These are phyloP conservation scores for Flaveria brownii DNA, from an alignment of 129 eudicot genomes.

Conservation along the genomic window DNA sequence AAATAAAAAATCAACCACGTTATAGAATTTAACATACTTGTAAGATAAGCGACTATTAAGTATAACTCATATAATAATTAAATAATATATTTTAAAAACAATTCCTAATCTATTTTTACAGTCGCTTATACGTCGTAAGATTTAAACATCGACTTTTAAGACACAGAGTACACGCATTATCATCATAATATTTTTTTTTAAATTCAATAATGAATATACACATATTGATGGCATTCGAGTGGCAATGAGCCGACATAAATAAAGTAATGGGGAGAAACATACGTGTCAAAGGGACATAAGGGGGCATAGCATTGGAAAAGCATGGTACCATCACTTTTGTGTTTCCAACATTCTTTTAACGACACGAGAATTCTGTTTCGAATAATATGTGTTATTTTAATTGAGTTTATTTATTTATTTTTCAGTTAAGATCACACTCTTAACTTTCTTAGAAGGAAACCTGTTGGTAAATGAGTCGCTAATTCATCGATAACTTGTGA, in stretches of 20 bases:
- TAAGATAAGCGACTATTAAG: not conserved
- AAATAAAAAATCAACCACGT: no score
- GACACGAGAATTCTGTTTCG: no score
- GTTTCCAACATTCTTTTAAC: not conserved
- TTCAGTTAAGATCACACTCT: accelerated
- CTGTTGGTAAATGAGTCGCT: not conserved
- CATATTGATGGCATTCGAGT: not conserved
- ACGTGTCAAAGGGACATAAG: not conserved
- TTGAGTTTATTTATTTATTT: no score
- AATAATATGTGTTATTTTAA: no score
- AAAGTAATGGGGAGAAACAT: not conserved
- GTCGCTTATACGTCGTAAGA: no score
- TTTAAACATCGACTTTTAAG: no score
- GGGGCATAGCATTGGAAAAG: not conserved
- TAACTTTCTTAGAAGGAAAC: no score
- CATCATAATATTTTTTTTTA: no score
- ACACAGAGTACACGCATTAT: no score
- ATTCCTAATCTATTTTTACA: no score
- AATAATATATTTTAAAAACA: not conserved
- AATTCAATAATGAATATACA: not conserved
- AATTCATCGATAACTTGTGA: no score
- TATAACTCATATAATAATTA: not conserved
- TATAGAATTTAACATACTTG: not conserved
- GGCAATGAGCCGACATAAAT: not conserved
- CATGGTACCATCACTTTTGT: not conserved